Percentiles rank a stretch among this genome's conserved stretches.
These are phyloP conservation scores for Ogataea ramenticola DNA, from an alignment of 805 yeast genomes.

Conservation along the genomic window DNA sequence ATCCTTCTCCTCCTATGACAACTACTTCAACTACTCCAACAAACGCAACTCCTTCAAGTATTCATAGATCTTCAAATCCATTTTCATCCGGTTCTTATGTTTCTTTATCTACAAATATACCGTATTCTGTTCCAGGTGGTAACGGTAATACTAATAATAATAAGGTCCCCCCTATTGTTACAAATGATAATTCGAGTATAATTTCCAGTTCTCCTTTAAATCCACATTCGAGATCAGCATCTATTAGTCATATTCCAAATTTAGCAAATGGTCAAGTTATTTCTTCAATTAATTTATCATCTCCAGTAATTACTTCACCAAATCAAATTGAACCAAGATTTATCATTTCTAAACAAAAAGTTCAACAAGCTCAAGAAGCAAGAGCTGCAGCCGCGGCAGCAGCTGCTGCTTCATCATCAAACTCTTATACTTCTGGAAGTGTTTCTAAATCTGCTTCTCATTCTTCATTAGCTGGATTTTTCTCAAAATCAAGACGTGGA, in stretches of 20 bases:
- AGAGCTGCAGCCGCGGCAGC: conserved; percentile 24
- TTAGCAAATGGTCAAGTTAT: conserved; percentile 51
- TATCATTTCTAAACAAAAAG: conserved; percentile 72
- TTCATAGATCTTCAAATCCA: conserved; percentile 1
- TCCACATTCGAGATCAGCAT: neutral
- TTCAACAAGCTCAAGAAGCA: conserved; percentile 47
- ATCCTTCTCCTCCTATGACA: neutral
- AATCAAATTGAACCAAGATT: conserved; percentile 77
- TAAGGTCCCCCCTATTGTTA: conserved; percentile 4
- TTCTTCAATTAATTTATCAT: conserved; percentile 57
- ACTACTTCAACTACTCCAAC: conserved; percentile 1
- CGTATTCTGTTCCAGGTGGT: conserved; percentile 69
- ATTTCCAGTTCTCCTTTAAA: conserved; percentile 3
- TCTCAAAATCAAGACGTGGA: conserved; percentile 36
- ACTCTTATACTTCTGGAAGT: conserved; percentile 9
- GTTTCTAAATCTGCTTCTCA: conserved; percentile 30
- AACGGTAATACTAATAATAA: neutral
- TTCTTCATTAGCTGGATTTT: conserved; percentile 44
- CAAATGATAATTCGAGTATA: neutral
- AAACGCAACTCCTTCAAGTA: neutral
- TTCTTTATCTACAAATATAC: conserved; percentile 54
- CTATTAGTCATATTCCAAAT: conserved; percentile 35
- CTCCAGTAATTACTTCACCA: conserved; percentile 55
- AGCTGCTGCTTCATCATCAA: conserved; percentile 5
- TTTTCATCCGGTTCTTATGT: conserved; percentile 19